Percentiles rank a stretch among this genome's conserved stretches.
Evolutionary conservation across 1,284 basidiomycete genomes (phyloP).

Genomic region (Laetiporus sulphureus): DNA sequence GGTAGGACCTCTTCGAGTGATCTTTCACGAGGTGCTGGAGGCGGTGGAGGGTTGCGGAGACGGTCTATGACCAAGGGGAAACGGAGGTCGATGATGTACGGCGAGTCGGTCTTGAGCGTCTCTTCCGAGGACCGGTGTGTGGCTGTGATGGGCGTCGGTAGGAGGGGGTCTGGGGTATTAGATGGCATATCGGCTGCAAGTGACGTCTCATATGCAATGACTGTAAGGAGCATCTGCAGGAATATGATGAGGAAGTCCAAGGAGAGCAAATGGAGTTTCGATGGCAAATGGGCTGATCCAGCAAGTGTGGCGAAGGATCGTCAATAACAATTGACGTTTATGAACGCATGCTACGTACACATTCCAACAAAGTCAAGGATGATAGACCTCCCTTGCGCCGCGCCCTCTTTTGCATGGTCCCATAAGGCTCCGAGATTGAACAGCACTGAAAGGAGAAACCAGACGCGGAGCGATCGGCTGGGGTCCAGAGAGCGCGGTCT

Average conservation of each 20-base stretch:
- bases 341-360: constrained; percentile 37
- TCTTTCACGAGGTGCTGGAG: constrained; percentile 23
- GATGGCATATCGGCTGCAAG: constrained; percentile 27
- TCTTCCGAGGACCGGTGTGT: constrained; percentile 14
- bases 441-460: constrained; percentile 48
- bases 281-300: constrained; percentile 47
- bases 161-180: constrained; percentile 27
- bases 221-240: constrained; percentile 56
- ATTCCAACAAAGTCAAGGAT: constrained; percentile 73
- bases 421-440: constrained; percentile 56
- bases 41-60: constrained; percentile 44
- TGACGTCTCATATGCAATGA: constrained; percentile 59
- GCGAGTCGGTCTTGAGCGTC: constrained; percentile 24
- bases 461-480: constrained; percentile 54
- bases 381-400: constrained; percentile 47
- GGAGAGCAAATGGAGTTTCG: constrained; percentile 52
- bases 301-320: background rate
- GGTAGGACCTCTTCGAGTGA: constrained; percentile 39
- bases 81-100: constrained; percentile 57
- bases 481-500: constrained; percentile 59
- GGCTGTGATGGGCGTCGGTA: constrained; percentile 21
- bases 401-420: constrained; percentile 46
- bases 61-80: constrained; percentile 44
- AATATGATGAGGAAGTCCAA: constrained; percentile 62
- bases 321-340: background rate